A percentile compares a stretch with the other conserved stretches of the same genome.
Conservation (phyloP, 345 rosid species). For the Brassica rapa region DNA sequence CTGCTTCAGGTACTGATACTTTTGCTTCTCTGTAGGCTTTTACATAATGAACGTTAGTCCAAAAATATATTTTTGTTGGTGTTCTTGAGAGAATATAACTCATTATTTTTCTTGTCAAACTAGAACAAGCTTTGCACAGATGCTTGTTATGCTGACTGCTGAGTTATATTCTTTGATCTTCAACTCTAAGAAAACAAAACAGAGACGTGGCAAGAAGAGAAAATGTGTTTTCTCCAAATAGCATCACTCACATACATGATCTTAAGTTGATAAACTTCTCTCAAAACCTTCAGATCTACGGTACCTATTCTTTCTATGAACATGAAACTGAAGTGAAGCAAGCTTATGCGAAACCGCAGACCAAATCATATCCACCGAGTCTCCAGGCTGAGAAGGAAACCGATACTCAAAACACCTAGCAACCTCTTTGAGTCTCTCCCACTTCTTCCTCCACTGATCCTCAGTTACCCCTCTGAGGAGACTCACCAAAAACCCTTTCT, state of each 20-base stretch:
- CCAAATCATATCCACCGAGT: constrained; percentile 95
- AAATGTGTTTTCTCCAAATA: not conserved
- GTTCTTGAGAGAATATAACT: too few species aligned
- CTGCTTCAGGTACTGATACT: too few species aligned
- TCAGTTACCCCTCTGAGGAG: constrained; percentile 60
- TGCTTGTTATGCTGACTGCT: not conserved
- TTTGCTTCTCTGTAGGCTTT: constrained; percentile 34
- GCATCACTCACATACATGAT: not conserved
- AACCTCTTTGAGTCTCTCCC: constrained; percentile 67
- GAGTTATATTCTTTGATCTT: not conserved
- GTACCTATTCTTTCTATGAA: constrained; percentile 62
- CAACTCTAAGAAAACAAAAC: not conserved
- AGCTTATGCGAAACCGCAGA: constrained; percentile 61
- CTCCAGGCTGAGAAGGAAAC: constrained; percentile 72
- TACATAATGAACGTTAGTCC: constrained; percentile 46
- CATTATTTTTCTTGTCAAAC: too few species aligned
- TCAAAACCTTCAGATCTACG: constrained; percentile 42
- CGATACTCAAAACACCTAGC: constrained; percentile 60
- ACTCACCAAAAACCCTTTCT: constrained; percentile 61
- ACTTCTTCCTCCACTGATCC: constrained; percentile 71
- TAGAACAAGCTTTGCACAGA: too few species aligned
- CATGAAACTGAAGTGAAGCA: constrained; percentile 46
- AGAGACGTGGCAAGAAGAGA: not conserved
- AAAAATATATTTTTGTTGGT: too few species aligned
- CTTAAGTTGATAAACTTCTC: constrained; percentile 6